Base-by-base conservation (phyloP, 768 basidiomycete species). In the Lactifluus volemus region DNA sequence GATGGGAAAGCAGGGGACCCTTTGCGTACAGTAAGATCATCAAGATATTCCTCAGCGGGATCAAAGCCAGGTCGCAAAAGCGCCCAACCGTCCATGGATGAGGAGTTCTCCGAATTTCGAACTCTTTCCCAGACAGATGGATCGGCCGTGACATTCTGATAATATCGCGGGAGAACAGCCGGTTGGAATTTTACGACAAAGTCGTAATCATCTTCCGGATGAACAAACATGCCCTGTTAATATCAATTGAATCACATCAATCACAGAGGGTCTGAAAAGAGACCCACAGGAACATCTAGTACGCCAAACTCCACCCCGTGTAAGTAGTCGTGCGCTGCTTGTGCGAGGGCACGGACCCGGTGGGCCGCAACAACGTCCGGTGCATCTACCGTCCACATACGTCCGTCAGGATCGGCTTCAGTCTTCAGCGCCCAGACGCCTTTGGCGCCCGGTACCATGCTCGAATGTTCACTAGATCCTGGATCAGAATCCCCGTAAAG, bases 131-230 rank as follows among this genome's bases (percentile, higher is more conserved):
- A 80, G 1, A 80, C 69, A 1, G 72, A 71, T 2, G 75, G 60
- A 63, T 88, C 79, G 0, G 80, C 78, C 4, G 76, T 65, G 15
- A 94, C 68, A 49, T 85, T 84, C 69, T 98, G 91, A 62, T 80
- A 73, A 70, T 92, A 89, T 21, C 91, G 83, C 1, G 92, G 83
- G 2, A 92, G 72, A 2, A 79, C 72, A 14, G 75, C 53, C 0
- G 84, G 77, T 47, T 93, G 78, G 21, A 98, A 79, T 60, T 88
- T 81, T 38, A 98, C 76, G 8, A 97, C 65, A 66, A 98, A 80
- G 67, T 97, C 88, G 68, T 97, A 99, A 67, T 94, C 89, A 3
- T 83, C 76, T 3, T 83, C 81, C 0, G 94, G 89, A 66, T 96
- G 92, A 10, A 81, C 75, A 75, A 98, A 97, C 55, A 98, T 78